phyloP scores from a whole-genome alignment of 306 rosid genomes.

The Cicer cuneatum region DNA sequence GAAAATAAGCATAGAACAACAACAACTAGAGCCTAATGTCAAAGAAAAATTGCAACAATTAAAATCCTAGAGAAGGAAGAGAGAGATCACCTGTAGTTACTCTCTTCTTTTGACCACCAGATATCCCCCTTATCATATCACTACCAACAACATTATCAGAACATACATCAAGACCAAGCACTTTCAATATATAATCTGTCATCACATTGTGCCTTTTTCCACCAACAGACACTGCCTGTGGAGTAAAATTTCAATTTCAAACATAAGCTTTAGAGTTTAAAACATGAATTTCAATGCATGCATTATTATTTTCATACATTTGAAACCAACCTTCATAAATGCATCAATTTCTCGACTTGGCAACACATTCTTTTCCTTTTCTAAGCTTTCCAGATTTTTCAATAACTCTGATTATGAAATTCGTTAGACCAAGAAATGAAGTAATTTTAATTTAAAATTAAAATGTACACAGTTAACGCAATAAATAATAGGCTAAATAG shows the following conservation, averaged over 20 bases:
- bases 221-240: constrained; percentile 72
- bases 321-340: constrained; percentile 75
- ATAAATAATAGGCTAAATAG: background rate
- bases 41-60: no score
- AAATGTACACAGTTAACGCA: background rate
- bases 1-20: background rate
- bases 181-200: constrained; percentile 80
- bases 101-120: constrained; percentile 94
- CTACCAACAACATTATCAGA: constrained; percentile 82
- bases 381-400: constrained; percentile 54
- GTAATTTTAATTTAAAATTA: background rate
- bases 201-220: constrained; percentile 76
- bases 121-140: constrained; percentile 85
- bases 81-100: constrained; percentile 80
- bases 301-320: constrained; percentile 17
- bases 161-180: constrained; percentile 85
- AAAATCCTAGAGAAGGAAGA: constrained; percentile 2
- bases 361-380: constrained; percentile 65
- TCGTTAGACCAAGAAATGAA: constrained; percentile 7
- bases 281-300: background rate
- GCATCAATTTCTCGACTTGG: constrained; percentile 87
- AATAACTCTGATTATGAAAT: constrained; percentile 49
- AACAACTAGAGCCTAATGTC: no score
- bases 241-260: constrained; percentile 38
- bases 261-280: constrained; percentile 1